Percentiles rank a stretch among this genome's conserved stretches.
These are phyloP conservation scores for Verruconis gallopava DNA, from an alignment of 2,329 filamentous ascomycete species.

Conservation along the genomic window DNA sequence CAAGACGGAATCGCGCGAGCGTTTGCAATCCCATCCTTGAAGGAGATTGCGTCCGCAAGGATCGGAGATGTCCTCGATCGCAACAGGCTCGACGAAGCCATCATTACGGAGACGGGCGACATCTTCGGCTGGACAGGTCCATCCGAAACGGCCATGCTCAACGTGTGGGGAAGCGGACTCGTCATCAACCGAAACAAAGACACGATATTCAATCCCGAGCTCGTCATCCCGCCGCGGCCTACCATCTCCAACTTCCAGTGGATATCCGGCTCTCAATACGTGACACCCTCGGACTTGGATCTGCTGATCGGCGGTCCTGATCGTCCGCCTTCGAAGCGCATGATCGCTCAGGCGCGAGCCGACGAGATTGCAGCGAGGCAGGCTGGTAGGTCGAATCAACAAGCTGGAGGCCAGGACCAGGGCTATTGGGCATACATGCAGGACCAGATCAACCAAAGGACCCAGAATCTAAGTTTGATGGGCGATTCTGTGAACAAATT, in stretches of 20 bases:
- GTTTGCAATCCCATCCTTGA: constrained; percentile 76
- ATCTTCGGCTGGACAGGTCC: constrained; percentile 82
- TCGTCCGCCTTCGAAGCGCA: constrained; percentile 75
- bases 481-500: constrained; percentile 75
- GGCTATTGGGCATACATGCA: constrained; percentile 68
- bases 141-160: constrained; percentile 70
- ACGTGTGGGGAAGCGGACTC: constrained; percentile 68
- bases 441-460: constrained; percentile 77
- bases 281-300: constrained; percentile 79
- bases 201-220: constrained; percentile 63
- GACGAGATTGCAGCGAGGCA: constrained; percentile 24
- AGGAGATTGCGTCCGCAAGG: constrained; percentile 60
- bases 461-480: constrained; percentile 72
- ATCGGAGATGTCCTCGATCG: constrained; percentile 58
- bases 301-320: constrained; percentile 80
- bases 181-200: constrained; percentile 45
- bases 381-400: constrained; percentile 17
- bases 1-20: constrained; percentile 68
- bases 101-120: constrained; percentile 66
- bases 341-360: constrained; percentile 58
- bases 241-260: constrained; percentile 94
- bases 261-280: constrained; percentile 88
- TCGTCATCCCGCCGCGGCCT: constrained; percentile 63
- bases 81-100: constrained; percentile 53
- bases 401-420: constrained; percentile 36